Percentiles rank a stretch among this genome's conserved stretches.
Evolutionary conservation across 148 eudicot species (phyloP).

Genomic region (Rhododendron henanense): DNA sequence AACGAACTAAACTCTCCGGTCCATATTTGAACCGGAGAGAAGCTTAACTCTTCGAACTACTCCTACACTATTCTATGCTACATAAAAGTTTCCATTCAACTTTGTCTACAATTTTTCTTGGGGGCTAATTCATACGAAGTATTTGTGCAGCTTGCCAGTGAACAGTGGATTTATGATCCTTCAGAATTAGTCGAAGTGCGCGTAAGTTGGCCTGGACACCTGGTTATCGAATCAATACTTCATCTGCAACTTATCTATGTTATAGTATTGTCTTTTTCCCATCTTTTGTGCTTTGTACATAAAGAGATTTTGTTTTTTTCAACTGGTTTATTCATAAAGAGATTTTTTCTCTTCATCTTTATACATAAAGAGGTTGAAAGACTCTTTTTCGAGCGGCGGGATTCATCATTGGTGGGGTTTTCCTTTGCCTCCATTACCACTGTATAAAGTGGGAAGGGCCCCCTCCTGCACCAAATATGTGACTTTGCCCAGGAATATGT

Average conservation of each 20-base stretch:
- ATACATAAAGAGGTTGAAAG: slow-evolving; percentile 17
- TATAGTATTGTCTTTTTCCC: not conserved
- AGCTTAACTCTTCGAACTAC: not conserved
- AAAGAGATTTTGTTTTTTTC: slow-evolving; percentile 4
- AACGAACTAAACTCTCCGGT: not conserved
- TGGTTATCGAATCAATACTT: not conserved
- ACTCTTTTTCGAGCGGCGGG: slow-evolving; percentile 29
- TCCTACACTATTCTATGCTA: not conserved
- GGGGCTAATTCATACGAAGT: no score
- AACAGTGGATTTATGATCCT: no score
- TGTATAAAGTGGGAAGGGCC: slow-evolving; percentile 23
- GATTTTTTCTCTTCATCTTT: not conserved
- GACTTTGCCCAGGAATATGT: not conserved
- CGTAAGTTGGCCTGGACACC: no score
- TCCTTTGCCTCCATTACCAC: slow-evolving; percentile 23
- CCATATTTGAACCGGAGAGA: not conserved
- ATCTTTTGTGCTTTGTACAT: slow-evolving; percentile 13
- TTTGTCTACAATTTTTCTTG: no score
- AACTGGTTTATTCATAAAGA: slow-evolving; percentile 11
- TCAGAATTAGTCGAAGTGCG: no score
- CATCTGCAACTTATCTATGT: slow-evolving; percentile 20
- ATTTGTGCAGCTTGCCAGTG: no score
- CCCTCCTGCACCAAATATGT: not conserved
- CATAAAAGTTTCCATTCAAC: slow-evolving; percentile 7
- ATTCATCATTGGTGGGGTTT: slow-evolving; percentile 29